A percentile compares a stretch with the other conserved stretches of the same genome.
These are phyloP conservation scores for Penicillium manginii DNA, from an alignment of 495 filamentous ascomycete species.

Conservation along the genomic window DNA sequence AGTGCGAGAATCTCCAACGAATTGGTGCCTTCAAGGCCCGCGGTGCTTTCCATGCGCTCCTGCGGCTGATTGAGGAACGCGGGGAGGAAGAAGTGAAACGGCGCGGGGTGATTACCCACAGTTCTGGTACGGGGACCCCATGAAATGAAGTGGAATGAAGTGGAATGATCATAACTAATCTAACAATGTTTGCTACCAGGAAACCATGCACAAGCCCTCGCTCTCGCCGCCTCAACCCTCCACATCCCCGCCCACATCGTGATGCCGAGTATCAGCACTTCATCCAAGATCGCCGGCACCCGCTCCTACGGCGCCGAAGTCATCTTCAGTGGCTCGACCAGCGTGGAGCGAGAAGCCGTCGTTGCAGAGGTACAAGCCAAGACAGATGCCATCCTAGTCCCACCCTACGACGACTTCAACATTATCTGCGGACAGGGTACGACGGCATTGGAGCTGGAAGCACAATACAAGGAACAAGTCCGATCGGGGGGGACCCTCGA, in stretches of 20 bases:
- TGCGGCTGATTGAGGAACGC: constrained; percentile 67
- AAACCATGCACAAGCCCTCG: constrained; percentile 94
- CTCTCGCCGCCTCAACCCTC: constrained; percentile 75
- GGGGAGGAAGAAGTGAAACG: constrained; percentile 57
- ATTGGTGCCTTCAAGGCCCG: constrained; percentile 93
- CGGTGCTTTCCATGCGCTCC: constrained; percentile 87
- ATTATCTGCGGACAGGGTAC: constrained; percentile 94
- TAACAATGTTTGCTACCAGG: constrained; percentile 49
- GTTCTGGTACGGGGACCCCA: constrained; percentile 62
- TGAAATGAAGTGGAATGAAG: background rate
- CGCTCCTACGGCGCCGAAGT: constrained; percentile 74
- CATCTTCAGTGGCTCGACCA: constrained; percentile 80
- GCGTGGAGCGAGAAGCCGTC: constrained; percentile 78
- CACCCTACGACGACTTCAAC: constrained; percentile 89
- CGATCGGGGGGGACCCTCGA: constrained; percentile 50
- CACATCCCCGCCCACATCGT: constrained; percentile 77
- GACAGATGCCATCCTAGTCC: constrained; percentile 77
- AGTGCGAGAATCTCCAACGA: constrained; percentile 92
- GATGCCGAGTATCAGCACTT: constrained; percentile 84
- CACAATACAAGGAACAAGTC: constrained; percentile 59
- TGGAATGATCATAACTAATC: background rate
- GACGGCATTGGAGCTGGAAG: constrained; percentile 77
- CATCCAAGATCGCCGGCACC: constrained; percentile 86
- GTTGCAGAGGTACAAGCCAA: constrained; percentile 64
- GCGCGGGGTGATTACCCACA: constrained; percentile 88